Conservation (phyloP, 1,284 basidiomycete genomes). For the Neolentinus lepideus region DNA sequence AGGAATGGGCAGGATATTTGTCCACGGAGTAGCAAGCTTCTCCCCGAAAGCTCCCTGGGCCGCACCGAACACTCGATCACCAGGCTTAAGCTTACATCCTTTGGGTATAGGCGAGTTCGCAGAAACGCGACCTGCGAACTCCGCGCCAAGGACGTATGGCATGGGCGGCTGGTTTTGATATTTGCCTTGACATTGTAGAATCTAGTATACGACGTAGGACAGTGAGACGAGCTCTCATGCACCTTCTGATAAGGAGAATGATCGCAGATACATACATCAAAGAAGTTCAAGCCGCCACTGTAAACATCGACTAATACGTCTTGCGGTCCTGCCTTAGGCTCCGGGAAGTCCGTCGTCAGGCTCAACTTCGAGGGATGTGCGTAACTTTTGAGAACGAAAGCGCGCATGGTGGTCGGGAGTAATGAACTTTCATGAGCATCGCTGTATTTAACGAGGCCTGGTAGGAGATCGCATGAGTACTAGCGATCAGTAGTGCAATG, state of each 20-base stretch:
- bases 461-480: too few species aligned
- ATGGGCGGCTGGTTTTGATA: slow-evolving; percentile 80
- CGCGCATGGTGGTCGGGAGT: slow-evolving; percentile 61
- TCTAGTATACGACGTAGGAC: slow-evolving; percentile 31
- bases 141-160: slow-evolving; percentile 79
- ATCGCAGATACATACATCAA: slow-evolving; percentile 49
- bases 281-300: slow-evolving; percentile 74
- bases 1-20: slow-evolving; percentile 50
- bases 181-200: slow-evolving; percentile 82
- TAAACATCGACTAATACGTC: slow-evolving; percentile 83
- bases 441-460: too few species aligned
- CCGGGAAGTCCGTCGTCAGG: slow-evolving; percentile 51
- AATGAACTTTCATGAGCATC: neutral
- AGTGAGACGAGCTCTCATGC: too few species aligned
- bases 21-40: slow-evolving; percentile 49
- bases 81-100: slow-evolving; percentile 75
- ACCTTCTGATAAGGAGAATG: too few species aligned
- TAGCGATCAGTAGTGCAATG: too few species aligned
- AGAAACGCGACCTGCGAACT: slow-evolving; percentile 82
- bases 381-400: slow-evolving; percentile 67
- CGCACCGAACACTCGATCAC: slow-evolving; percentile 89
- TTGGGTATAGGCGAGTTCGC: slow-evolving; percentile 72
- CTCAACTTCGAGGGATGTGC: slow-evolving; percentile 68
- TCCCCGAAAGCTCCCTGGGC: slow-evolving; percentile 79
- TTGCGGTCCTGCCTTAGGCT: slow-evolving; percentile 43